Conservation (phyloP, 192 early-diverging fungal species). For the Pilaira anomala region DNA sequence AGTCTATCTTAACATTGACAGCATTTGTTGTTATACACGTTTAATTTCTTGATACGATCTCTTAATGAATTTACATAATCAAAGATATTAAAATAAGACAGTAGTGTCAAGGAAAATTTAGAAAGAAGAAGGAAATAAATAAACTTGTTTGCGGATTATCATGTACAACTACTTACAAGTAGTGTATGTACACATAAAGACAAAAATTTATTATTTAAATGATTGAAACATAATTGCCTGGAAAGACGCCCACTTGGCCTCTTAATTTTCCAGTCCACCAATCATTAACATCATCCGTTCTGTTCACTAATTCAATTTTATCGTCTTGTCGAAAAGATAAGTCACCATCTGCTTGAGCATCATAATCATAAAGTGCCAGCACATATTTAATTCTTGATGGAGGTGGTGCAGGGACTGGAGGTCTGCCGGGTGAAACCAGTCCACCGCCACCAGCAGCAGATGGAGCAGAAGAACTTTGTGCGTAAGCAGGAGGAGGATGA, state of each 20-base stretch:
- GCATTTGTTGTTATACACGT: too few species aligned
- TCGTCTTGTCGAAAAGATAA: conserved; percentile 70
- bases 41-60: too few species aligned
- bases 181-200: too few species aligned
- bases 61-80: too few species aligned
- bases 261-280: conserved; percentile 82
- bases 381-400: conserved; percentile 47
- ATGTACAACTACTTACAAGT: too few species aligned
- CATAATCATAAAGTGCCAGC: conserved; percentile 75
- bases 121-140: too few species aligned
- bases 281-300: conserved; percentile 57
- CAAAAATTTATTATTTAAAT: neutral
- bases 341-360: conserved; percentile 70
- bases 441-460: neutral
- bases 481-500: neutral
- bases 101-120: too few species aligned
- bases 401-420: conserved; percentile 27
- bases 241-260: conserved; percentile 65
- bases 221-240: conserved; percentile 45
- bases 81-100: too few species aligned
- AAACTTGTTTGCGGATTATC: too few species aligned
- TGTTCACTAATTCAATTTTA: conserved; percentile 63
- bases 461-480: neutral
- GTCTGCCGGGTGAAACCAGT: neutral
- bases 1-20: too few species aligned